phyloP scores from a whole-genome alignment of 2,329 filamentous ascomycete genomes.

The Ilyonectria robusta region DNA sequence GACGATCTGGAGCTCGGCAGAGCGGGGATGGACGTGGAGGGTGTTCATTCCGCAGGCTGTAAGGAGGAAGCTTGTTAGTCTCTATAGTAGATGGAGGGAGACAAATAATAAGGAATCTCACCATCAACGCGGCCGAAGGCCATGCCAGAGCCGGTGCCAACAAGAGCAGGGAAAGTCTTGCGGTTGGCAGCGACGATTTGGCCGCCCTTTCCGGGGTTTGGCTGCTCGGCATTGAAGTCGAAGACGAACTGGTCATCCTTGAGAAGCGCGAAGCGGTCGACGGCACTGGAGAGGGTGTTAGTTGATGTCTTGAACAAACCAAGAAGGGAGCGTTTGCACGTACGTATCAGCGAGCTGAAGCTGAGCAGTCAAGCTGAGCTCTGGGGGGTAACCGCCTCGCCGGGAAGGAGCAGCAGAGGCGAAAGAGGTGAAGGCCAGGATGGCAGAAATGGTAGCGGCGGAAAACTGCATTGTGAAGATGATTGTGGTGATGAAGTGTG shows the following conservation, averaged over 20 bases:
- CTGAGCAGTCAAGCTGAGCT: slow-evolving; percentile 54
- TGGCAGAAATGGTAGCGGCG: slow-evolving; percentile 52
- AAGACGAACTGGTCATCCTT: slow-evolving; percentile 64
- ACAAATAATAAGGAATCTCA: slow-evolving; percentile 33
- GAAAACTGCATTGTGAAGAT: slow-evolving; percentile 54
- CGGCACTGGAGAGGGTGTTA: slow-evolving; percentile 51
- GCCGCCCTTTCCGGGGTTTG: slow-evolving; percentile 55
- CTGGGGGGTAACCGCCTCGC: slow-evolving; percentile 28
- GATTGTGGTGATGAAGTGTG: slow-evolving; percentile 1
- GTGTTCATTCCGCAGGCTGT: slow-evolving; percentile 70
- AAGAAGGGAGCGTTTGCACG: slow-evolving; percentile 29
- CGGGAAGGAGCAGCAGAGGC: slow-evolving; percentile 46
- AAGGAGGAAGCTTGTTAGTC: slow-evolving; percentile 34
- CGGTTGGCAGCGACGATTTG: slow-evolving; percentile 67
- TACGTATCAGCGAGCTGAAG: slow-evolving; percentile 58
- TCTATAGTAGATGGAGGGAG: no score
- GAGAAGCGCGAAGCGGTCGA: slow-evolving; percentile 60
- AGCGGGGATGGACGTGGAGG: slow-evolving; percentile 68
- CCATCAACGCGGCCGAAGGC: slow-evolving; percentile 65
- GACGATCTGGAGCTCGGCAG: slow-evolving; percentile 67
- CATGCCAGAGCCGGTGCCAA: slow-evolving; percentile 65
- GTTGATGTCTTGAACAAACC: slow-evolving; percentile 5
- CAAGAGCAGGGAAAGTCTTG: slow-evolving; percentile 70
- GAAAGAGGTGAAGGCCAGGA: slow-evolving; percentile 57
- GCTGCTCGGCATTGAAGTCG: slow-evolving; percentile 58